Evolutionary conservation across 192 early-diverging fungal genomes (phyloP).

Genomic region (Geranomyces variabilis): DNA sequence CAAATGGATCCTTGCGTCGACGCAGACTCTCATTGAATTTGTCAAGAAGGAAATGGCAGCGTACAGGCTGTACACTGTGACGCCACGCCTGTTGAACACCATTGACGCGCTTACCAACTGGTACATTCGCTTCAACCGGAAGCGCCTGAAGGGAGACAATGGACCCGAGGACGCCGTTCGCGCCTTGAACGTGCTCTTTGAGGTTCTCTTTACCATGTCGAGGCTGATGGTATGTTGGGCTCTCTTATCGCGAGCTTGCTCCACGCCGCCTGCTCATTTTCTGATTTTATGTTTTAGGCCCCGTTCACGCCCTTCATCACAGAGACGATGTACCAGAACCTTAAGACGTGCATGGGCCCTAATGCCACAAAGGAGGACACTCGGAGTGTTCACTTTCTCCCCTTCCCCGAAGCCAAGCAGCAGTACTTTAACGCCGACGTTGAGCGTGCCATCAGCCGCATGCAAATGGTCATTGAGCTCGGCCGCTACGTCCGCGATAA

Average conservation of each 20-base stretch:
- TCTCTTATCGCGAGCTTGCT: too few relatives aligned
- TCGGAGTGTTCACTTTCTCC: constrained; percentile 91
- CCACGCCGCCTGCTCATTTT: background rate
- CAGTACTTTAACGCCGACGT: constrained; percentile 97
- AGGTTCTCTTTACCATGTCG: constrained; percentile 90
- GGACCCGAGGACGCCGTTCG: constrained; percentile 81
- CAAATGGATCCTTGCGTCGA: constrained; percentile 94
- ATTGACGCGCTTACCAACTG: constrained; percentile 98
- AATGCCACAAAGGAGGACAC: constrained; percentile 60
- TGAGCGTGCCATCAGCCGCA: constrained; percentile 90
- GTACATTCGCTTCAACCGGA: constrained; percentile 98
- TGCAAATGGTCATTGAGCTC: constrained; percentile 97
- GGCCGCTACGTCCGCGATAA: constrained; percentile 90
- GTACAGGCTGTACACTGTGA: constrained; percentile 98
- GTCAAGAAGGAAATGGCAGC: constrained; percentile 91
- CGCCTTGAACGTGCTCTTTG: constrained; percentile 94
- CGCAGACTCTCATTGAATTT: constrained; percentile 92
- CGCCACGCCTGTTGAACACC: constrained; percentile 83
- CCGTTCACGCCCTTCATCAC: constrained; percentile 97
- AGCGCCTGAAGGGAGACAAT: constrained; percentile 93
- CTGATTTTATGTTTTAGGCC: constrained; percentile 50
- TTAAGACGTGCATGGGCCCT: constrained; percentile 73
- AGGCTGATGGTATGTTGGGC: constrained; percentile 72
- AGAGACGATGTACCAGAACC: constrained; percentile 96
- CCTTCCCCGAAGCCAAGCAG: constrained; percentile 88